phyloP scores from a whole-genome alignment of 345 rosid species.

The Hibiscus mutabilis region DNA sequence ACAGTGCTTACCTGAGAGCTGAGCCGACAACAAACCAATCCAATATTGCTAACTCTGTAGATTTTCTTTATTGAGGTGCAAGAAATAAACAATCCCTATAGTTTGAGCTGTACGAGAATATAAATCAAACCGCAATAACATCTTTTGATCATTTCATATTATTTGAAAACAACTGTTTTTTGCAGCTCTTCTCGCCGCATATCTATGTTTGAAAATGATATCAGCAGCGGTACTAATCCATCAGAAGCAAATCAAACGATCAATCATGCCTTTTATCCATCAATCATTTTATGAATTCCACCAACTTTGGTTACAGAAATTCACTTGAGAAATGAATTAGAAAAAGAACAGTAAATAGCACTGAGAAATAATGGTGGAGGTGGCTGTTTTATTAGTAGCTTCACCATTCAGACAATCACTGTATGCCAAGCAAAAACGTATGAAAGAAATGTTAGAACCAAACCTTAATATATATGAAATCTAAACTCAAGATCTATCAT shows the following conservation, averaged over 20 bases:
- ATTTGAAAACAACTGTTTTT: background rate
- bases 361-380: conserved; percentile 54
- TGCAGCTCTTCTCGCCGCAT: conserved; percentile 26
- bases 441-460: too few species aligned
- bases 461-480: too few species aligned
- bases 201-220: conserved; percentile 24
- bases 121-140: conserved; percentile 26
- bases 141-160: conserved; percentile 13
- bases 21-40: conserved; percentile 26
- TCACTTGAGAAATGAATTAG: conserved; percentile 14
- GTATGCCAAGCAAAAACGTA: conserved; percentile 11
- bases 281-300: conserved; percentile 24
- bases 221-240: conserved; percentile 34
- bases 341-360: background rate
- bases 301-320: conserved; percentile 6
- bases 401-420: conserved; percentile 25
- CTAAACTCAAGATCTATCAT: too few species aligned
- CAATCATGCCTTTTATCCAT: conserved; percentile 24
- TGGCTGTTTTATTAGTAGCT: conserved; percentile 58
- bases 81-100: background rate
- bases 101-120: conserved; percentile 17
- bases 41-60: conserved; percentile 25
- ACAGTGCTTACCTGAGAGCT: conserved; percentile 37
- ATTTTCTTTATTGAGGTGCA: conserved; percentile 34
- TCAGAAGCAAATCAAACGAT: conserved; percentile 25